Evolutionary conservation across 371 early-diverging fungal genomes (phyloP).

Genomic region (Smittium mucronatum): DNA sequence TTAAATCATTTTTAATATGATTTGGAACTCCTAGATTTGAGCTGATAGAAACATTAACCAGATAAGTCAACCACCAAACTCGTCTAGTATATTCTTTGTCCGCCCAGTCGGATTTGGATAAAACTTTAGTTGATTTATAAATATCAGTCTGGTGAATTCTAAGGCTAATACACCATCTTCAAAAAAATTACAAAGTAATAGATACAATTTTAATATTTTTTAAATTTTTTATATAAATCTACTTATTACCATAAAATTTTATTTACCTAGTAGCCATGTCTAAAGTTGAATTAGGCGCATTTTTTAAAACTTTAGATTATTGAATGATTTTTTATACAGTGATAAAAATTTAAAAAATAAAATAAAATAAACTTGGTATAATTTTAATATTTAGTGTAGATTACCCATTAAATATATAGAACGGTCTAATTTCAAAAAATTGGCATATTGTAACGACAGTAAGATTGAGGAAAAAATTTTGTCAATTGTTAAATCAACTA

Average conservation of each 20-base stretch:
- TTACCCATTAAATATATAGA: neutral
- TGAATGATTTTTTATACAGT: neutral
- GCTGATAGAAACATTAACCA: neutral
- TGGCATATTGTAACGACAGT: neutral
- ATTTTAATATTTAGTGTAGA: neutral
- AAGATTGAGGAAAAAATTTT: neutral
- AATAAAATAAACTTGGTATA: neutral
- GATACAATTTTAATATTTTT: too few species aligned
- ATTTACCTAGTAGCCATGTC: too few species aligned
- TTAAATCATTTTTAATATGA: neutral
- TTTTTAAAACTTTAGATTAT: too few species aligned
- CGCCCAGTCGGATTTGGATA: neutral
- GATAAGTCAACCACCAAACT: neutral
- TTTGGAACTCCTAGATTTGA: neutral
- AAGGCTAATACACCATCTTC: too few species aligned
- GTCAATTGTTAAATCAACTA: neutral
- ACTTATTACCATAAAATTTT: too few species aligned
- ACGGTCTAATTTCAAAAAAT: neutral
- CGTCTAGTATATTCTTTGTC: neutral
- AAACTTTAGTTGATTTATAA: too few species aligned
- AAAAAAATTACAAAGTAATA: neutral
- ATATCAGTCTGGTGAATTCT: neutral
- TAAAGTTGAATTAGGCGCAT: too few species aligned
- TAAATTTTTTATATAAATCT: too few species aligned
- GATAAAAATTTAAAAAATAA: neutral